These are phyloP conservation scores for Bipolaris sorokiniana DNA, from an alignment of 2,329 filamentous ascomycete genomes.

Conservation along the genomic window DNA sequence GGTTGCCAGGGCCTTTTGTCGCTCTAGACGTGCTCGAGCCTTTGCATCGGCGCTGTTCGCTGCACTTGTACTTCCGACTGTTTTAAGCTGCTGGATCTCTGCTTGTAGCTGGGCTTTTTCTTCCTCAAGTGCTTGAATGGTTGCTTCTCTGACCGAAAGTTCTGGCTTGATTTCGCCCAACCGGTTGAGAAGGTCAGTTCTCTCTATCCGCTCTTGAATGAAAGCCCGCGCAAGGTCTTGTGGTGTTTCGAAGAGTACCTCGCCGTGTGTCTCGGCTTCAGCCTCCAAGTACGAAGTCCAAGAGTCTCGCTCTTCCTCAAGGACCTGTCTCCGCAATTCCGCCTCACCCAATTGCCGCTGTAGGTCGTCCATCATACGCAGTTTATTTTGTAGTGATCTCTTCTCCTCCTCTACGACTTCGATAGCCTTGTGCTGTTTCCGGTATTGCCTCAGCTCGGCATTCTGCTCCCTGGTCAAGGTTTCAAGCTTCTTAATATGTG, in stretches of 20 bases:
- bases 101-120: constrained; percentile 69
- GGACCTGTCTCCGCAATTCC: constrained; percentile 78
- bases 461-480: constrained; percentile 78
- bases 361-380: constrained; percentile 75
- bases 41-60: constrained; percentile 63
- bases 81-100: constrained; percentile 74
- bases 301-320: constrained; percentile 85
- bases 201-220: constrained; percentile 80
- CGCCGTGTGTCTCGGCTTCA: constrained; percentile 65
- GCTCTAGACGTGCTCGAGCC: constrained; percentile 75
- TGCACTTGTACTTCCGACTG: constrained; percentile 50
- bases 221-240: constrained; percentile 86
- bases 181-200: constrained; percentile 78
- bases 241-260: constrained; percentile 81
- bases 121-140: constrained; percentile 72
- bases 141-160: constrained; percentile 75
- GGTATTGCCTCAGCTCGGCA: constrained; percentile 78
- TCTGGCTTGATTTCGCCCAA: constrained; percentile 81
- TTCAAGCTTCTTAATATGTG: constrained; percentile 87
- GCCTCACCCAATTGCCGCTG: constrained; percentile 80
- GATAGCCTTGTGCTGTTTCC: constrained; percentile 82
- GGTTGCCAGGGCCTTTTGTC: constrained; percentile 81
- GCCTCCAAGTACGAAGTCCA: constrained; percentile 87
- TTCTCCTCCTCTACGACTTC: constrained; percentile 97
- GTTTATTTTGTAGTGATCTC: constrained; percentile 74